Evolutionary conservation across 2,329 filamentous ascomycete species (phyloP).

Genomic region (Trichothecium sympodiale): DNA sequence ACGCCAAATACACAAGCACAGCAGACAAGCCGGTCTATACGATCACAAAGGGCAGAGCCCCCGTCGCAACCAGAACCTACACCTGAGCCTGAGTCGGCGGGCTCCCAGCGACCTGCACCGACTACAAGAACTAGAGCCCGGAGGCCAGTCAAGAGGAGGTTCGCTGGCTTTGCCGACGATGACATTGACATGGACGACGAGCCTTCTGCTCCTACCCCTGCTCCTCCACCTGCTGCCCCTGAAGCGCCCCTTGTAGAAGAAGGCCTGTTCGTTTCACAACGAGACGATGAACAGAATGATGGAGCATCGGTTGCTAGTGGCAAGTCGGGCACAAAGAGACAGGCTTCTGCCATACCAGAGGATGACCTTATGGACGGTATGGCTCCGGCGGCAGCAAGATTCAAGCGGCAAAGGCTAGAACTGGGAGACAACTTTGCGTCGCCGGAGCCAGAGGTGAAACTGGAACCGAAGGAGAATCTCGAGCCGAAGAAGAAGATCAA

Average conservation of each 20-base stretch:
- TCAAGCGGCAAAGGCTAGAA: slow-evolving; percentile 67
- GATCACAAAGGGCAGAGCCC: background rate
- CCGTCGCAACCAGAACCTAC: slow-evolving; percentile 5
- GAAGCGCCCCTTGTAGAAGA: slow-evolving; percentile 14
- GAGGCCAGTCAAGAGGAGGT: slow-evolving; percentile 40
- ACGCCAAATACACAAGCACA: slow-evolving; percentile 11
- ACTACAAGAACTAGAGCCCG: slow-evolving; percentile 5
- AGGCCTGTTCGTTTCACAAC: slow-evolving; percentile 47
- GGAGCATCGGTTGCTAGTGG: slow-evolving; percentile 10
- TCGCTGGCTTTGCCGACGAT: slow-evolving; percentile 57
- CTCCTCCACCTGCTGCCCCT: slow-evolving; percentile 3
- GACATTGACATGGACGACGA: slow-evolving; percentile 27
- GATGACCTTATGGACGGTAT: slow-evolving; percentile 59
- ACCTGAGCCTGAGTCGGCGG: slow-evolving; percentile 7
- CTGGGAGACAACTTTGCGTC: slow-evolving; percentile 35
- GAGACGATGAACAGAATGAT: slow-evolving; percentile 11
- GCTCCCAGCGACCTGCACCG: slow-evolving; percentile 11
- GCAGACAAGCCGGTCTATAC: background rate
- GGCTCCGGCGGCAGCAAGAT: slow-evolving; percentile 62
- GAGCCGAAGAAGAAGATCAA: slow-evolving; percentile 33
- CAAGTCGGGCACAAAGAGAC: slow-evolving; percentile 32
- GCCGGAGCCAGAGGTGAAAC: slow-evolving; percentile 14
- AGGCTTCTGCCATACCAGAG: slow-evolving; percentile 27
- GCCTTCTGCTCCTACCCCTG: slow-evolving; percentile 9
- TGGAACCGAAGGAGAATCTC: slow-evolving; percentile 9